Percentiles rank a stretch among this genome's conserved stretches.
phyloP scores from a whole-genome alignment of 2,329 filamentous ascomycete species.

The Thelonectria discophora region DNA sequence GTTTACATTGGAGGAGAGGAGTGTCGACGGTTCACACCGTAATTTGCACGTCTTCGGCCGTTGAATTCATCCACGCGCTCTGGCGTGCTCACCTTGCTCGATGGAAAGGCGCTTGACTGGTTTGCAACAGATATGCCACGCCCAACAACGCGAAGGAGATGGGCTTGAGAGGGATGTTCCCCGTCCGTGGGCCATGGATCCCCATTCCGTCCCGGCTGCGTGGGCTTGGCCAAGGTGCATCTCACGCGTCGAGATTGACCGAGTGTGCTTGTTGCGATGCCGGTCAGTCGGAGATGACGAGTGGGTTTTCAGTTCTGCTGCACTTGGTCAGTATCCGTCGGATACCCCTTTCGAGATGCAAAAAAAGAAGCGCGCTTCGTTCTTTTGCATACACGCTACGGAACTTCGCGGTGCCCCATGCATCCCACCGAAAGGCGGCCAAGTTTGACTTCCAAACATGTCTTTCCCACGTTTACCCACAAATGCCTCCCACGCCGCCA shows the following conservation, averaged over 20 bases:
- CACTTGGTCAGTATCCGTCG: not conserved
- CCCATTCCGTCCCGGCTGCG: slow-evolving; percentile 10
- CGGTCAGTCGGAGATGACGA: slow-evolving; percentile 41
- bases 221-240: not conserved
- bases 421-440: slow-evolving; percentile 3
- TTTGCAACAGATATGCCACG: slow-evolving; percentile 1
- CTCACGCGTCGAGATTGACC: not conserved
- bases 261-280: slow-evolving; percentile 24
- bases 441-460: slow-evolving; percentile 1
- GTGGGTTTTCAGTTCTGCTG: slow-evolving; percentile 23
- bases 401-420: slow-evolving; percentile 30
- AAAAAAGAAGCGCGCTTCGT: not conserved
- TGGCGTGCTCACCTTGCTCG: not conserved
- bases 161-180: not conserved
- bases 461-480: not conserved
- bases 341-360: not conserved
- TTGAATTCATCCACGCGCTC: slow-evolving; percentile 7
- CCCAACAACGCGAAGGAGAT: not conserved
- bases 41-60: not conserved
- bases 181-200: not conserved
- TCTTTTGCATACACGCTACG: slow-evolving; percentile 30
- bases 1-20: slow-evolving; percentile 9
- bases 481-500: slow-evolving; percentile 1
- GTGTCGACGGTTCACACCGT: not conserved
- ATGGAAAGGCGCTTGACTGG: not conserved